Base-by-base conservation (phyloP, 2,329 filamentous ascomycete species). In the Phialophora expanda region DNA sequence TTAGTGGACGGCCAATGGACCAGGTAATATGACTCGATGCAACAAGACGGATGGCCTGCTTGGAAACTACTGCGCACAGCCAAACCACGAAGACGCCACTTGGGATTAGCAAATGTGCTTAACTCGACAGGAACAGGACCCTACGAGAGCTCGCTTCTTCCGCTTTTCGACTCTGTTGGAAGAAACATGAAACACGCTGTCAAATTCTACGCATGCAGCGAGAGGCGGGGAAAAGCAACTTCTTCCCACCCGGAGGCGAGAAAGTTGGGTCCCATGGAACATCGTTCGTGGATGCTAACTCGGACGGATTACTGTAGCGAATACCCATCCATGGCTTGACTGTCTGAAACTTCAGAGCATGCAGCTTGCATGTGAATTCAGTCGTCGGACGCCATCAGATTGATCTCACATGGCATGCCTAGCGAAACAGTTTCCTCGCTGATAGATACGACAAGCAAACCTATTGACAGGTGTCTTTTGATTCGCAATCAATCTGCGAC, bases 101-200 rank as follows among this genome's bases (percentile, higher is more conserved):
- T 9, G 9, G 20, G 30, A 61, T 20, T 12, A 48, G 9, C 48
- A 46, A 24, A 24, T 22, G 24, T 51, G 28, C n/a, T 30, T 34
- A 20, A 12, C 14, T 51, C 41, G 26, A 30, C 11, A 11, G 26
- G 44, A 44, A 17, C 9, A 44, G 32, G 57, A 46, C 17, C 32
- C 44, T 53, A 32, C 51, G 28, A 53, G 48, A 54, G 20, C 20
- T 61, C 46, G 30, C 22, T 20, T 38, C 48, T 54, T 46, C 6
- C 17, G 28, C 30, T n/a, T 30, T 1, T 34, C 53, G 53, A 34
- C 5, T 28, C 7, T 34, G 28, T 55, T 61, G 58, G 46, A 60
- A 28, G 24, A 61, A 61, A 51, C 17, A 69, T 69, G 67, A 69
- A 69, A 69, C 67, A 69, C 67, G 38, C 64, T 59, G 44, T 58